Conservation (phyloP, 73 alveolate genomes). For the Tetrahymena elliotti region DNA sequence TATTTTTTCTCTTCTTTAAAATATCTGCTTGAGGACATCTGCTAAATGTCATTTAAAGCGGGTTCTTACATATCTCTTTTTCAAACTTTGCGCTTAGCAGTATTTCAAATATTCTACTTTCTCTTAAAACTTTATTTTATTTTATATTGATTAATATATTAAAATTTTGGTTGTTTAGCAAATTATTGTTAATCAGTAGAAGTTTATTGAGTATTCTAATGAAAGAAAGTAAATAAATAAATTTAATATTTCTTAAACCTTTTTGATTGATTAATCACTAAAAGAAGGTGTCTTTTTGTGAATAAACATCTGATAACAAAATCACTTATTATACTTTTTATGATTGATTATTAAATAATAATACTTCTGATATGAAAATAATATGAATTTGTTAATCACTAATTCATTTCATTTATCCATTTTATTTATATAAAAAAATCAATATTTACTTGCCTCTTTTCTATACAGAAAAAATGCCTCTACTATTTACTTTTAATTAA, state of each 20-base stretch:
- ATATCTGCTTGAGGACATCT: background rate
- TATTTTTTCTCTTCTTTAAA: background rate
- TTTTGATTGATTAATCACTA: too few species aligned
- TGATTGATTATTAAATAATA: background rate
- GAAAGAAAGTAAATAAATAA: background rate
- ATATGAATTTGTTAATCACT: too few species aligned
- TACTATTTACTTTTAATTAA: background rate
- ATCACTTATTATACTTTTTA: background rate
- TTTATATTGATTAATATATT: too few species aligned
- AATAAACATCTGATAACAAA: too few species aligned
- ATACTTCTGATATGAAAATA: too few species aligned
- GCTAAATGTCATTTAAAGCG: background rate
- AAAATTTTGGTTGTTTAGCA: too few species aligned
- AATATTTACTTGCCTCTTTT: background rate
- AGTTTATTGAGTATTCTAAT: background rate
- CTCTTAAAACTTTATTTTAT: background rate
- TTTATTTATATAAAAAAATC: background rate
- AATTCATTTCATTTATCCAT: too few species aligned
- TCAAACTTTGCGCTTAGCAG: background rate
- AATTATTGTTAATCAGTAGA: background rate
- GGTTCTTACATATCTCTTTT: background rate
- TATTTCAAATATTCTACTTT: background rate
- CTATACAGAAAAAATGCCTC: background rate
- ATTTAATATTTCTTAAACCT: background rate
- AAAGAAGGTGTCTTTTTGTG: background rate